A percentile compares a stretch with the other conserved stretches of the same genome.
These are phyloP conservation scores for Bipolaris victoriae DNA, from an alignment of 2,329 filamentous ascomycete species.

Conservation along the genomic window DNA sequence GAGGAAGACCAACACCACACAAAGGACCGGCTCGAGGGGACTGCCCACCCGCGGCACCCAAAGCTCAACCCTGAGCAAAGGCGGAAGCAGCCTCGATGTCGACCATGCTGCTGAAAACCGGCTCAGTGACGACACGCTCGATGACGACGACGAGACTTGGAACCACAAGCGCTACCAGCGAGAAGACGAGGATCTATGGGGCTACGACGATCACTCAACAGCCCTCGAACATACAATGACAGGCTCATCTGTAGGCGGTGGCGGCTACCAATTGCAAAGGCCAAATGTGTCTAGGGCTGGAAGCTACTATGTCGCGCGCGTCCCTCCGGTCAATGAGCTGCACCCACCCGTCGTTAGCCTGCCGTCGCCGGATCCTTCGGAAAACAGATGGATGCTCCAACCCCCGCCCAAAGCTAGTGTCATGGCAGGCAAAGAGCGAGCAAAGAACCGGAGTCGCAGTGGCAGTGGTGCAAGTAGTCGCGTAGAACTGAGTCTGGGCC, in stretches of 20 bases:
- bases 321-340: constrained; percentile 82
- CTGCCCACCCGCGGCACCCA: constrained; percentile 65
- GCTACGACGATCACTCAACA: constrained; percentile 58
- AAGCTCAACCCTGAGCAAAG: constrained; percentile 54
- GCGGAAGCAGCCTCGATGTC: constrained; percentile 45
- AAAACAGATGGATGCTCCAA: constrained; percentile 89
- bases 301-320: constrained; percentile 49
- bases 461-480: constrained; percentile 51
- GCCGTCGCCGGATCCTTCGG: constrained; percentile 70
- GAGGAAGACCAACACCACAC: constrained; percentile 60
- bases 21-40: constrained; percentile 57
- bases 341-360: constrained; percentile 84
- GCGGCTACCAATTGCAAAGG: constrained; percentile 25
- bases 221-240: constrained; percentile 42
- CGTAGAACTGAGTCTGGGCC: constrained; percentile 45
- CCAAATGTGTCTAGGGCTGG: constrained; percentile 41
- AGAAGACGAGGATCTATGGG: constrained; percentile 88
- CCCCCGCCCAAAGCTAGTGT: constrained; percentile 87
- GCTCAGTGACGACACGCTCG: constrained; percentile 43
- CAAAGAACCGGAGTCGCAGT: constrained; percentile 65
- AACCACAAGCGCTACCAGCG: constrained; percentile 81
- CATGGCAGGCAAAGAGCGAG: constrained; percentile 84
- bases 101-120: constrained; percentile 32
- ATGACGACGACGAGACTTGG: constrained; percentile 62
- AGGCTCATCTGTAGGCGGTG: constrained; percentile 42